Evolutionary conservation across 202 grass and related monocot species (phyloP).

Genomic region (Saccharum hybrid): DNA sequence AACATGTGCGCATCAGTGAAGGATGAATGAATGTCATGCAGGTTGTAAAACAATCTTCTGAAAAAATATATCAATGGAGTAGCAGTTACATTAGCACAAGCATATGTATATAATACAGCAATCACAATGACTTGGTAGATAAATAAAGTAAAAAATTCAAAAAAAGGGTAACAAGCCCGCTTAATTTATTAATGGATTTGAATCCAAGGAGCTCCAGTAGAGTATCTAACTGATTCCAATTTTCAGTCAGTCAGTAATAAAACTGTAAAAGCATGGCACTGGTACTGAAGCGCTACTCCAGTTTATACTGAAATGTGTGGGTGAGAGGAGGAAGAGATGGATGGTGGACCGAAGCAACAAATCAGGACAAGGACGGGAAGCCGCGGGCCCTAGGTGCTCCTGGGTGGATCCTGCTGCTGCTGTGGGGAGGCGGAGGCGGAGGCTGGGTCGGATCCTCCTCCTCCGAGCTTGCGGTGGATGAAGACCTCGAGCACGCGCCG

Average conservation of each 20-base stretch:
- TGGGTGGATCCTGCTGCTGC: not conserved
- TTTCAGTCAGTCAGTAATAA: not conserved
- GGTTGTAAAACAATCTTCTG: too few relatives aligned
- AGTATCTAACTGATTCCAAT: conserved; percentile 43
- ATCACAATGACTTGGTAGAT: not conserved
- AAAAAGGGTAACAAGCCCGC: not conserved
- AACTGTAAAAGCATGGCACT: not conserved
- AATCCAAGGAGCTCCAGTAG: conserved; percentile 46
- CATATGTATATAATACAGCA: too few relatives aligned
- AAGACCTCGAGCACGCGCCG: conserved; percentile 49
- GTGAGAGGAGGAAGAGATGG: not conserved
- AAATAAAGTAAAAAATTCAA: not conserved
- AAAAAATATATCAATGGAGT: too few relatives aligned
- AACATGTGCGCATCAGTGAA: too few relatives aligned
- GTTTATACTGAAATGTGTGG: not conserved
- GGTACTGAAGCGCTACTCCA: not conserved
- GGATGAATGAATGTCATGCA: too few relatives aligned
- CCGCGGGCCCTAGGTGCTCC: not conserved
- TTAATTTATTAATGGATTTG: not conserved
- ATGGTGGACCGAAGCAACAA: not conserved
- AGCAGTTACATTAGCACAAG: too few relatives aligned
- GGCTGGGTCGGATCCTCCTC: not conserved
- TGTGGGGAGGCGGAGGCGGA: not conserved
- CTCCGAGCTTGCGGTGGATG: conserved; percentile 47
- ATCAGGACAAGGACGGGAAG: not conserved